These are phyloP conservation scores for Ceratocystiopsis brevicomis DNA, from an alignment of 2,329 filamentous ascomycete genomes.

Conservation along the genomic window DNA sequence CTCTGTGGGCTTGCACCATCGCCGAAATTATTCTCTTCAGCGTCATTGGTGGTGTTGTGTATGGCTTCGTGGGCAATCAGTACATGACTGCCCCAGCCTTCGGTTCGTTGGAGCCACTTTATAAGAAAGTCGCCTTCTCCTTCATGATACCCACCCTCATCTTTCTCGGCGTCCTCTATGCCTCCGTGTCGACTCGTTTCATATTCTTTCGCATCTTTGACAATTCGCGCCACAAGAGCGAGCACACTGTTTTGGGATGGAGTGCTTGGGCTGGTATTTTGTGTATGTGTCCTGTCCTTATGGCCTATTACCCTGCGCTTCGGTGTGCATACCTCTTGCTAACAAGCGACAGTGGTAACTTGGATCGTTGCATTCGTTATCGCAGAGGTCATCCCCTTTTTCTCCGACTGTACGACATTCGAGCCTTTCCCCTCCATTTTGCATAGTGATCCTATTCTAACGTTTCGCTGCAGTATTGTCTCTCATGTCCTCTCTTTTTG, in stretches of 20 bases:
- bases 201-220: conserved; percentile 81
- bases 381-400: conserved; percentile 85
- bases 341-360: conserved; percentile 27
- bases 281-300: conserved; percentile 17
- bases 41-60: conserved; percentile 62
- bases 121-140: conserved; percentile 76
- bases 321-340: not conserved
- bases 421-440: conserved; percentile 9
- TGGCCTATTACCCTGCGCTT: no score
- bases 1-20: conserved; percentile 77
- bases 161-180: conserved; percentile 80
- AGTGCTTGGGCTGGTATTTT: conserved; percentile 58
- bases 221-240: conserved; percentile 57
- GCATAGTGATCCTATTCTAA: conserved; percentile 11
- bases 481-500: conserved; percentile 73
- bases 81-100: conserved; percentile 82
- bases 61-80: conserved; percentile 74
- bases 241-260: conserved; percentile 72
- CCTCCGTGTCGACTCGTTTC: conserved; percentile 76
- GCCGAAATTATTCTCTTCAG: conserved; percentile 75
- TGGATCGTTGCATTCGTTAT: conserved; percentile 90
- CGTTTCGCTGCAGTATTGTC: conserved; percentile 29
- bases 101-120: conserved; percentile 58
- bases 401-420: conserved; percentile 44
- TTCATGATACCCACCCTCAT: conserved; percentile 94